Evolutionary conservation across 2,329 filamentous ascomycete species (phyloP).

Genomic region (Lachnellula occidentalis): DNA sequence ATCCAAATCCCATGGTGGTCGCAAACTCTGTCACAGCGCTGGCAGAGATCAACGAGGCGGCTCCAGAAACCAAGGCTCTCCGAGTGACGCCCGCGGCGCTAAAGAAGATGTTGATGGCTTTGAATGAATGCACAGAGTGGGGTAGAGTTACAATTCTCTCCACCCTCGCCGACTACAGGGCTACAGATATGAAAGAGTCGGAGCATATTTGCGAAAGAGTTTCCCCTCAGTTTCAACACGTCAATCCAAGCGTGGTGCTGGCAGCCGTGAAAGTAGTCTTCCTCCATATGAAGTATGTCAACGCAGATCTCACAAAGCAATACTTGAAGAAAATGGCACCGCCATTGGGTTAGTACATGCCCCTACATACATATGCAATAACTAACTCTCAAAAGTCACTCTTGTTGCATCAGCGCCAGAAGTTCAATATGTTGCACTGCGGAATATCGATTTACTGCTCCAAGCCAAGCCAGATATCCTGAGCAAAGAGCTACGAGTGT

Average conservation of each 20-base stretch:
- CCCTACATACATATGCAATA: neutral
- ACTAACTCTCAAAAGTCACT: slow-evolving; percentile 57
- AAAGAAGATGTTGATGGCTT: slow-evolving; percentile 92
- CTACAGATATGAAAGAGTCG: slow-evolving; percentile 85
- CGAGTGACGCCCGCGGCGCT: slow-evolving; percentile 75
- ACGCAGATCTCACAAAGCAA: slow-evolving; percentile 69
- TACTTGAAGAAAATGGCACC: slow-evolving; percentile 99
- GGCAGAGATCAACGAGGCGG: slow-evolving; percentile 83
- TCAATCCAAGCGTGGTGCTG: slow-evolving; percentile 93
- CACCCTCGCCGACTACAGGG: slow-evolving; percentile 82
- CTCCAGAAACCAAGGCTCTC: slow-evolving; percentile 84
- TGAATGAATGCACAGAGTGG: slow-evolving; percentile 99
- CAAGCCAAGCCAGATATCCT: slow-evolving; percentile 96
- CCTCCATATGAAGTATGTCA: slow-evolving; percentile 85
- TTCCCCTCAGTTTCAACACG: slow-evolving; percentile 94
- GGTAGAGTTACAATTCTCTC: slow-evolving; percentile 89
- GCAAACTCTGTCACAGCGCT: slow-evolving; percentile 94
- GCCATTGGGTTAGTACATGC: slow-evolving; percentile 65
- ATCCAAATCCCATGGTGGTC: slow-evolving; percentile 98
- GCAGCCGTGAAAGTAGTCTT: slow-evolving; percentile 98
- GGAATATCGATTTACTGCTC: slow-evolving; percentile 92
- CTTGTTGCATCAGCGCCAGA: slow-evolving; percentile 92
- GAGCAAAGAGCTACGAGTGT: slow-evolving; percentile 94
- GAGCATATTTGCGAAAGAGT: slow-evolving; percentile 98
- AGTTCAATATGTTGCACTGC: slow-evolving; percentile 93